phyloP scores from a whole-genome alignment of 805 yeast species.

The Spathaspora arborariae region DNA sequence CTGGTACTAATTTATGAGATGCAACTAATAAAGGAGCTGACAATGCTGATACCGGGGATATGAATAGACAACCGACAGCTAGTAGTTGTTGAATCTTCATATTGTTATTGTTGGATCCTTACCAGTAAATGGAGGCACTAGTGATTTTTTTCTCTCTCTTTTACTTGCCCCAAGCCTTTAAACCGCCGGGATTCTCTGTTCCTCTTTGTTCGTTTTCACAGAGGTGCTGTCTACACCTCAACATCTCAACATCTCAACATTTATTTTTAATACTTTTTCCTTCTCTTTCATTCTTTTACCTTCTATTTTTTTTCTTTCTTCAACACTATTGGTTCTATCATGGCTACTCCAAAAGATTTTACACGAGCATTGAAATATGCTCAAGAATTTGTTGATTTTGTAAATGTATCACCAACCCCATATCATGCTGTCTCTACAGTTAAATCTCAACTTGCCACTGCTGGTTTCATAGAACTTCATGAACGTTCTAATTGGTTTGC shows the following conservation, averaged over 20 bases:
- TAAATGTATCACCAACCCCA: slow-evolving; percentile 88
- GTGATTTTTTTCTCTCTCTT: not conserved
- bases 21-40: slow-evolving; percentile 32
- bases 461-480: slow-evolving; percentile 71
- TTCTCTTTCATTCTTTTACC: not conserved
- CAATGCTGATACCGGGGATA: not conserved
- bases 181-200: not conserved
- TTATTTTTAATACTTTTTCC: not conserved
- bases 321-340: not conserved
- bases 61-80: not conserved
- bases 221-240: too few relatives aligned
- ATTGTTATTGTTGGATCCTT: not conserved
- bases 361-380: slow-evolving; percentile 29
- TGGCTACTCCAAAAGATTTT: not conserved
- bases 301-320: not conserved
- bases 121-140: not conserved
- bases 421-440: slow-evolving; percentile 82
- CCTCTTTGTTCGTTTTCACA: not conserved
- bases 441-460: slow-evolving; percentile 46
- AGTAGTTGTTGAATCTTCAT: not conserved
- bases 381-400: slow-evolving; percentile 66
- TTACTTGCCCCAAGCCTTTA: too few relatives aligned
- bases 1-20: slow-evolving; percentile 36
- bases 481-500: slow-evolving; percentile 67
- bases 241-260: not conserved